Evolutionary conservation across 2,329 filamentous ascomycete genomes (phyloP).

Genomic region (Nemania sp.): DNA sequence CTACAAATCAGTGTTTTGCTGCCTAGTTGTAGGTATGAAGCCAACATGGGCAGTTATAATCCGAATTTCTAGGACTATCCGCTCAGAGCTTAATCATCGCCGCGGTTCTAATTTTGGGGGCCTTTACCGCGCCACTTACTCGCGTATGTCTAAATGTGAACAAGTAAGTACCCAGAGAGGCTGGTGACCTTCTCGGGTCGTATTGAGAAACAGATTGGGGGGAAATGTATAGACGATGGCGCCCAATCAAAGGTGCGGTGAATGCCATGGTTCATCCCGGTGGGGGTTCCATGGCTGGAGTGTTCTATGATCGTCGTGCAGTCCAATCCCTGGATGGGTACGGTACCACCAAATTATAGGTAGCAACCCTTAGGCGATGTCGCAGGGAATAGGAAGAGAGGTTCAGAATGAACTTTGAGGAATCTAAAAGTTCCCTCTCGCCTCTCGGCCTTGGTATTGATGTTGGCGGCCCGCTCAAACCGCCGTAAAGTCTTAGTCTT

Average conservation of each 20-base stretch:
- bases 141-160: neutral
- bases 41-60: neutral
- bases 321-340: neutral
- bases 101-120: neutral
- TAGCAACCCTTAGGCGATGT: neutral
- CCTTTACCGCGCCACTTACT: neutral
- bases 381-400: neutral
- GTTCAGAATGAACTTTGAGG: neutral
- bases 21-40: neutral
- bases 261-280: neutral
- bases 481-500: too few relatives aligned
- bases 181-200: neutral
- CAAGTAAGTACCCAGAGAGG: neutral
- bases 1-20: neutral
- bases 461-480: too few relatives aligned
- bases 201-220: neutral
- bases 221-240: neutral
- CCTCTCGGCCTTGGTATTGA: too few relatives aligned
- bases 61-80: neutral
- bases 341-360: neutral
- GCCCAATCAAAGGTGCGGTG: neutral
- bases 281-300: constrained; percentile 4
- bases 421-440: neutral
- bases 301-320: constrained; percentile 8
- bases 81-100: neutral